Evolutionary conservation across 116 monocot species (phyloP).

Genomic region (Trichopus zeylanicus): DNA sequence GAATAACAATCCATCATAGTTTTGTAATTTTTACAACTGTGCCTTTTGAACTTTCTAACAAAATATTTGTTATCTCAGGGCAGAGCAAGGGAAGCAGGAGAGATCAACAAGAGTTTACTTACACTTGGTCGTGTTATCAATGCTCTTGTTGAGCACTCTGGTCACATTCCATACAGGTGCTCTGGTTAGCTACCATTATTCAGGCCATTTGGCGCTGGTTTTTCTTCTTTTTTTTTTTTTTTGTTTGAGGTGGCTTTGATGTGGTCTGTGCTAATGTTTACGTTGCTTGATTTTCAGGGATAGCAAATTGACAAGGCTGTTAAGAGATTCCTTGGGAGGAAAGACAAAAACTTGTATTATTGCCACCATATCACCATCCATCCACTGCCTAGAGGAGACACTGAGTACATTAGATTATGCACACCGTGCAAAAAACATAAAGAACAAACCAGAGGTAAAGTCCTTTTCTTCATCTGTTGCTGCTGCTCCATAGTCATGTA

Average conservation of each 20-base stretch:
- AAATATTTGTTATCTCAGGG: conserved; percentile 45
- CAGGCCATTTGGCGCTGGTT: neutral
- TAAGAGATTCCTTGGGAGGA: conserved; percentile 22
- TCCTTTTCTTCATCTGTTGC: neutral
- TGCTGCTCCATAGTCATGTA: neutral
- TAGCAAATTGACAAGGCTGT: conserved; percentile 66
- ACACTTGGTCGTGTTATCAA: conserved; percentile 97
- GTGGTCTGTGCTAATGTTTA: neutral
- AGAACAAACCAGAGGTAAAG: conserved; percentile 19
- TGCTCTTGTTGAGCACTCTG: conserved; percentile 95
- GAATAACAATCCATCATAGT: too few relatives aligned
- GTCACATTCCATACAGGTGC: conserved; percentile 92
- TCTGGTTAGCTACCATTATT: neutral
- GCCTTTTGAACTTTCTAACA: neutral
- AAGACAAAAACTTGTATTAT: conserved; percentile 24
- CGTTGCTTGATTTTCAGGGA: conserved; percentile 33
- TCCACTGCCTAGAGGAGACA: conserved; percentile 20
- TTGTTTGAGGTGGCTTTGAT: neutral
- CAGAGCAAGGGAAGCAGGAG: conserved; percentile 99
- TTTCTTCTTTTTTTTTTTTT: neutral
- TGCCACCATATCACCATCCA: conserved; percentile 20
- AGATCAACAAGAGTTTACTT: conserved; percentile 98
- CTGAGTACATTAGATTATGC: conserved; percentile 24
- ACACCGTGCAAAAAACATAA: conserved; percentile 84
- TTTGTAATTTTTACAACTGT: neutral